A percentile compares a stretch with the other conserved stretches of the same genome.
phyloP scores from a whole-genome alignment of 805 yeast genomes.

The Cyberlindnera veronae region DNA sequence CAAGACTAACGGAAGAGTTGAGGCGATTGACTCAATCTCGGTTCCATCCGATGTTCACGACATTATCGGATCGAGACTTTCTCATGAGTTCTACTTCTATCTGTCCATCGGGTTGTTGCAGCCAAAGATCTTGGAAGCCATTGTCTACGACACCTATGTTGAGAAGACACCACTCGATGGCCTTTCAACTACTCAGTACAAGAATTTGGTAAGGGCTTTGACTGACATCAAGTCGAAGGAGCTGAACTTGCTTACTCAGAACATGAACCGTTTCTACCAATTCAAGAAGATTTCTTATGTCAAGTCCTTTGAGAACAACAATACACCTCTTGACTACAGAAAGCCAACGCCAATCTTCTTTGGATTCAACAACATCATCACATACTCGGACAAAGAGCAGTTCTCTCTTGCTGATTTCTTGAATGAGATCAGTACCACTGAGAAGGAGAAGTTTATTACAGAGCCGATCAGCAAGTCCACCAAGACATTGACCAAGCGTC shows the following conservation, averaged over 20 bases:
- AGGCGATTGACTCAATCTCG: conserved; percentile 42
- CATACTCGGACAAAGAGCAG: conserved; percentile 27
- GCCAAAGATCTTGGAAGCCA: conserved; percentile 59
- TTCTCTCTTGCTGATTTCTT: conserved; percentile 31
- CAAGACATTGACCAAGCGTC: conserved; percentile 37
- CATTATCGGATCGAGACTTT: conserved; percentile 77
- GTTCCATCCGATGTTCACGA: conserved; percentile 80
- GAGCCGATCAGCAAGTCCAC: conserved; percentile 17
- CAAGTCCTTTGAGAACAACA: conserved; percentile 50
- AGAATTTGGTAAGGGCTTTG: conserved; percentile 45
- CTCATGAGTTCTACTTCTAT: conserved; percentile 82
- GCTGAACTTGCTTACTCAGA: conserved; percentile 63
- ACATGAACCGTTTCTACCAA: conserved; percentile 82
- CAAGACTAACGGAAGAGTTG: conserved; percentile 64
- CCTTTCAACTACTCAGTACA: conserved; percentile 55
- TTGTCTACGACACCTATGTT: conserved; percentile 58
- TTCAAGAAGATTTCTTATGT: conserved; percentile 56
- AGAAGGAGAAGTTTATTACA: conserved; percentile 23
- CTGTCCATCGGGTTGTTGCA: conserved; percentile 72
- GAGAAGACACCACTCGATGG: conserved; percentile 69
- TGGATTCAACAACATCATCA: conserved; percentile 33
- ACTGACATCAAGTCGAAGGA: conserved; percentile 53
- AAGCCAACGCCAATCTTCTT: conserved; percentile 50
- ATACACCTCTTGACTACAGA: conserved; percentile 47
- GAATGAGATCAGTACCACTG: conserved; percentile 10